Base-by-base conservation (phyloP, 164 flowering plant species). In the Liquidambar formosana region DNA sequence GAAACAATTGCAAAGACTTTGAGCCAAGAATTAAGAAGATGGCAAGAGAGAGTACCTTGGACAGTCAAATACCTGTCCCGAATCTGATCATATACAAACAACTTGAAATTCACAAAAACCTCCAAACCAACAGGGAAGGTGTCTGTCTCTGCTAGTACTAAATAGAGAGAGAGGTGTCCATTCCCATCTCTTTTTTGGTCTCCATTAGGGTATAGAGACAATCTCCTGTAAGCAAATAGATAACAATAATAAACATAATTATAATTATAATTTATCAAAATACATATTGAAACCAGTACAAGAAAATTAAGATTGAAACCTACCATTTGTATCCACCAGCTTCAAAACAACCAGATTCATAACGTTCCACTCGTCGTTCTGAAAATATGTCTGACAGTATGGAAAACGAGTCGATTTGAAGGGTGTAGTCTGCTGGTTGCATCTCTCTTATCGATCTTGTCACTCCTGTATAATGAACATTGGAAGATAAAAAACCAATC, bases 161-260 rank as follows among this genome's bases (percentile, higher is more conserved):
- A 61, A 25, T 51, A 69, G 1, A 69, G 65, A 45, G 66, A 69
- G 19, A 69, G 28, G 33, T 41, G 38, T 16, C 56, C 63, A 15
- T 26, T 28, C 10, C 16, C 43, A 61, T 21, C 28, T 10, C 60
- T 52, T 18, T 61, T 16, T 18, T n/a, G 1, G 22, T 61, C 19
- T 51, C 66, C 65, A 51, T 51, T 69, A 48, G 66, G 72, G 33
- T 69, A 61, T 4, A 67, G 44, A 0, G 4, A 0, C 56, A 67
- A 58, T 58, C 56, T 67, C 71, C 71, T 68, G 38, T 18, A 38
- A 38, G 13, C 4, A 12, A 46, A 46, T n/a, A n/a, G n/a, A n/a
- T n/a, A n/a, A n/a, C n/a, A n/a, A n/a, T n/a, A n/a, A n/a, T n/a
- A 46, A 2, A 15, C 6, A 2, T 6, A 33, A 33, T 12, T 12